phyloP scores from a whole-genome alignment of 2,329 filamentous ascomycete species.

The Cladosporium sp. region DNA sequence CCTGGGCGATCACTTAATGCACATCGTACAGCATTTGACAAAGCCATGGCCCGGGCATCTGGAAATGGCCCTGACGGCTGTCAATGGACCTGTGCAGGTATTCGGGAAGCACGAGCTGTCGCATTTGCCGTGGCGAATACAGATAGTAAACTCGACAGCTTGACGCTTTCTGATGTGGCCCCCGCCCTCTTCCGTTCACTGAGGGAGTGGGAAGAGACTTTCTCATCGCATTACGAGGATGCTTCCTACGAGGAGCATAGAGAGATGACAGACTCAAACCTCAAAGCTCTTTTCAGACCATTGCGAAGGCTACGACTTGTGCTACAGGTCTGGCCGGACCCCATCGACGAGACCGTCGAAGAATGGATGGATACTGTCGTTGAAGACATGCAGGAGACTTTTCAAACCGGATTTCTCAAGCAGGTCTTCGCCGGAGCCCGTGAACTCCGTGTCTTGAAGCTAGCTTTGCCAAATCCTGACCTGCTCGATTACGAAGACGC shows the following conservation, averaged over 20 bases:
- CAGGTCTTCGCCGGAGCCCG: background rate
- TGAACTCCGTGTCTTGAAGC: background rate
- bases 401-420: background rate
- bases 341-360: background rate
- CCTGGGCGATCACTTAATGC: background rate
- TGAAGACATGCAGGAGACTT: background rate
- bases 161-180: background rate
- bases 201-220: no score
- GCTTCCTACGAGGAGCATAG: background rate
- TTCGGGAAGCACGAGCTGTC: background rate
- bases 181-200: background rate
- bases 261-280: background rate
- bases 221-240: background rate
- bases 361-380: background rate
- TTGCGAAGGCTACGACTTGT: background rate
- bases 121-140: background rate
- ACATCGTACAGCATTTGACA: no score
- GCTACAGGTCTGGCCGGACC: background rate
- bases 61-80: no score
- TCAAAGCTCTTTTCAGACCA: background rate
- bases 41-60: background rate
- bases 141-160: background rate
- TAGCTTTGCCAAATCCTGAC: no score
- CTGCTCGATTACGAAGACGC: background rate
- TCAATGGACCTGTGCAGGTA: background rate